Conservation (phyloP, 768 basidiomycete species). For the Amanita exitialis region DNA sequence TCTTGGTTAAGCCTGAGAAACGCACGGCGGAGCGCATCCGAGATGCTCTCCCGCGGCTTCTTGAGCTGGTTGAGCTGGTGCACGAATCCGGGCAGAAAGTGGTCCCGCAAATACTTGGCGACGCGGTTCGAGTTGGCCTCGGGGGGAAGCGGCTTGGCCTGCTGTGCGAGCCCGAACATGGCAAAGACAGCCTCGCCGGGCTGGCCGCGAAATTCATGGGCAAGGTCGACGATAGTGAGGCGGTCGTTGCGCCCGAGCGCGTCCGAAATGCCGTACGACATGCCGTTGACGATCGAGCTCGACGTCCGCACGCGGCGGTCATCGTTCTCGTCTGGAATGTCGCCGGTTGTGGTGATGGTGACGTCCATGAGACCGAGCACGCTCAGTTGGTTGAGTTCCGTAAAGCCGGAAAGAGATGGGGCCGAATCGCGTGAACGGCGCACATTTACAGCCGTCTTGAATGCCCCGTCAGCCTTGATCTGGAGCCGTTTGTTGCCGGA, state of each 20-base stretch:
- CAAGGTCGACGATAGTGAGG: constrained; percentile 87
- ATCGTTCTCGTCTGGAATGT: constrained; percentile 77
- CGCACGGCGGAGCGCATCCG: constrained; percentile 75
- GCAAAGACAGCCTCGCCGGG: constrained; percentile 87
- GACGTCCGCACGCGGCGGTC: constrained; percentile 91
- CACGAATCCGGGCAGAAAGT: constrained; percentile 57
- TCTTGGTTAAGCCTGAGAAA: constrained; percentile 83
- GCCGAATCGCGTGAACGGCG: constrained; percentile 17
- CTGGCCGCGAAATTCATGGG: constrained; percentile 72
- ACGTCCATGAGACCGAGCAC: constrained; percentile 98
- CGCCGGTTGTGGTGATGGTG: constrained; percentile 60
- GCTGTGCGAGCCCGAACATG: constrained; percentile 81
- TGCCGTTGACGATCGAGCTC: constrained; percentile 74
- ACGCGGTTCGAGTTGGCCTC: constrained; percentile 50
- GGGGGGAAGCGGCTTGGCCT: constrained; percentile 27
- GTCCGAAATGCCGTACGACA: constrained; percentile 96
- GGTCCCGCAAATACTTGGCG: constrained; percentile 78
- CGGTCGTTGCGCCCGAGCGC: constrained; percentile 72
- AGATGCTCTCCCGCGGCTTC: constrained; percentile 39
- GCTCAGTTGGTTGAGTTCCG: constrained; percentile 72
- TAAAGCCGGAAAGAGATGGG: constrained; percentile 69
- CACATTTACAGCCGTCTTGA: constrained; percentile 17
- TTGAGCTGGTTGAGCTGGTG: constrained; percentile 44
- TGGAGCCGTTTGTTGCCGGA: constrained; percentile 96
- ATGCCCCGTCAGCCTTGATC: constrained; percentile 69